These are phyloP conservation scores for Mycena citricolor DNA, from an alignment of 1,284 basidiomycete genomes.

Conservation along the genomic window DNA sequence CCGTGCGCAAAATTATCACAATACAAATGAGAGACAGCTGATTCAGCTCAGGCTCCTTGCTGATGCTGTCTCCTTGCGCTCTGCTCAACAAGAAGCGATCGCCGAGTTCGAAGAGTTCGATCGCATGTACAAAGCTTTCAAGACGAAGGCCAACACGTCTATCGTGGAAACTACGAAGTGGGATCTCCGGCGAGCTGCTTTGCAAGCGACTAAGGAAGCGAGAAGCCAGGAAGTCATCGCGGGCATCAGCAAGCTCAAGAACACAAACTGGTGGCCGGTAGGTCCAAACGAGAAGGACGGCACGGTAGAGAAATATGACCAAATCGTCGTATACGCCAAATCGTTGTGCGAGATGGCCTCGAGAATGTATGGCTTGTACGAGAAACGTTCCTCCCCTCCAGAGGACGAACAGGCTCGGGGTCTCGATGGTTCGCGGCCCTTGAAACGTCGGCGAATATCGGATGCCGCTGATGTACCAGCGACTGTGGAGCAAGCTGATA, in stretches of 20 bases:
- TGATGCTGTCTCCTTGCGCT: constrained; percentile 8
- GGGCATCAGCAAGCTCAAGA: constrained; percentile 31
- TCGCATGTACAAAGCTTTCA: constrained; percentile 4
- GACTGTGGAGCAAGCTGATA: constrained; percentile 16
- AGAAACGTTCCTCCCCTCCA: constrained; percentile 11
- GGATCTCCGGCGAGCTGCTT: constrained; percentile 25
- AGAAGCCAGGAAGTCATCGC: constrained; percentile 32
- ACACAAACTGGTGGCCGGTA: constrained; percentile 42
- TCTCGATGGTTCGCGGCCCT: constrained; percentile 33
- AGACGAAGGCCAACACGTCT: constrained; percentile 5
- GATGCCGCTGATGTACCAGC: constrained; percentile 22
- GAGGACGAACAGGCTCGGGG: constrained; percentile 19
- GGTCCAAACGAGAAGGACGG: constrained; percentile 26
- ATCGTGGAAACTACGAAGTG: no score
- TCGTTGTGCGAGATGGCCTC: constrained; percentile 26
- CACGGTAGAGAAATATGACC: constrained; percentile 29
- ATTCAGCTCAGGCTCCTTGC: constrained; percentile 11
- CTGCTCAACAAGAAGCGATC: constrained; percentile 2
- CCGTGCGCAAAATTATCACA: constrained; percentile 8
- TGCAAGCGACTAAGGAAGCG: constrained; percentile 27
- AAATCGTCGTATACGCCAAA: constrained; percentile 30
- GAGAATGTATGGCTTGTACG: constrained; percentile 24
- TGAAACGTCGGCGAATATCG: constrained; percentile 41
- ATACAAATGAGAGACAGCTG: no score
- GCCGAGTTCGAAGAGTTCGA: background rate